Percentiles rank a stretch among this genome's conserved stretches.
These are phyloP conservation scores for Cytospora paraplurivora DNA, from an alignment of 2,329 filamentous ascomycete species.

Conservation along the genomic window DNA sequence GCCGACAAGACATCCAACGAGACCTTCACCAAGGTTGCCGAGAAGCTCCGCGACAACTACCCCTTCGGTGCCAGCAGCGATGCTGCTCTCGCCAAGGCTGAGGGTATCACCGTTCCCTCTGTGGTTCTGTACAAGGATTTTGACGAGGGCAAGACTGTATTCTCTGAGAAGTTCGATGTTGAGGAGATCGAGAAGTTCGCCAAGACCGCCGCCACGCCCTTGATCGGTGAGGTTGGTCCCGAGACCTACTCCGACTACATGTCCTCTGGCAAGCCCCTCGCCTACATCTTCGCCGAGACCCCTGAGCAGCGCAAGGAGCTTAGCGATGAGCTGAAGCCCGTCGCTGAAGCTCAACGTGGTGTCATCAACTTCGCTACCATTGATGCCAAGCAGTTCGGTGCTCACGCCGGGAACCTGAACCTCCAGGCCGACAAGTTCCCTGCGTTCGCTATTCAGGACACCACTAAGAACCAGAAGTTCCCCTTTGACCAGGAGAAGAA, in stretches of 20 bases:
- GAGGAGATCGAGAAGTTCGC: constrained; percentile 81
- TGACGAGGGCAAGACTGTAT: constrained; percentile 91
- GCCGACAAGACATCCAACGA: constrained; percentile 85
- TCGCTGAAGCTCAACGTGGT: constrained; percentile 92
- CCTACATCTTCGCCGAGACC: constrained; percentile 96
- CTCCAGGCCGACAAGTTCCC: constrained; percentile 95
- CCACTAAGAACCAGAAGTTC: constrained; percentile 94
- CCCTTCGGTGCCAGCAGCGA: constrained; percentile 90
- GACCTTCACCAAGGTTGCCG: constrained; percentile 74
- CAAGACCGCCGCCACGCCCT: constrained; percentile 80
- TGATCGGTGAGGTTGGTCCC: constrained; percentile 94
- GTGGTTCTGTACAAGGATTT: constrained; percentile 97
- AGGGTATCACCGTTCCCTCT: constrained; percentile 83
- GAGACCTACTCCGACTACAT: constrained; percentile 98
- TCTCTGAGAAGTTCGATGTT: constrained; percentile 77
- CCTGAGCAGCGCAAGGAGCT: constrained; percentile 84
- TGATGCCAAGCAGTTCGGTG: constrained; percentile 90
- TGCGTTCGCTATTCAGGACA: constrained; percentile 96
- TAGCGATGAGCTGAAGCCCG: constrained; percentile 73
- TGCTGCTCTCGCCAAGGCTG: constrained; percentile 79
- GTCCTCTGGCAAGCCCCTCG: constrained; percentile 85
- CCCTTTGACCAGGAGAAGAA: constrained; percentile 85
- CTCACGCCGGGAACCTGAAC: constrained; percentile 96
- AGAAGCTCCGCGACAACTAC: constrained; percentile 83
- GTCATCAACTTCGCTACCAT: constrained; percentile 98